A percentile compares a stretch with the other conserved stretches of the same genome.
These are phyloP conservation scores for Talaromyces rugulosus DNA, from an alignment of 2,329 filamentous ascomycete species.

Conservation along the genomic window DNA sequence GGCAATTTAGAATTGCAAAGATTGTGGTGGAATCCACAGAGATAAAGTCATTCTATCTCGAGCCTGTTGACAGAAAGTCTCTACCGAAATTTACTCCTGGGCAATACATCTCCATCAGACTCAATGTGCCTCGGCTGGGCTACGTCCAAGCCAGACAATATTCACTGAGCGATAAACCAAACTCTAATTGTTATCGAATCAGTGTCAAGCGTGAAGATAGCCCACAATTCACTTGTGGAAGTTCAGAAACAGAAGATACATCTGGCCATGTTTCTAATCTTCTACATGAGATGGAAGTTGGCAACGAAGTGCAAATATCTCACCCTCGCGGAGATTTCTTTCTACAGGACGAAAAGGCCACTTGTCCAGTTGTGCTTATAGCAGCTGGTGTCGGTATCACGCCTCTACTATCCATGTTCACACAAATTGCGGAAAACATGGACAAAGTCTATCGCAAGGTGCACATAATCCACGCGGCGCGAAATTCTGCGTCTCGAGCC, in stretches of 20 bases:
- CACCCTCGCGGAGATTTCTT: conserved; percentile 28
- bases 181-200: neutral
- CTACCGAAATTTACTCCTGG: conserved; percentile 55
- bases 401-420: conserved; percentile 55
- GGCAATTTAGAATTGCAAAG: conserved; percentile 58
- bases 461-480: conserved; percentile 1
- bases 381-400: conserved; percentile 56
- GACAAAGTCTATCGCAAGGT: neutral
- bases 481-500: neutral
- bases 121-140: conserved; percentile 53
- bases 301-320: neutral
- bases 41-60: conserved; percentile 62
- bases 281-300: neutral
- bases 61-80: conserved; percentile 51
- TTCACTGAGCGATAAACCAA: neutral
- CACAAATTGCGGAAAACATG: conserved; percentile 32
- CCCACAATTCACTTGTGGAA: conserved; percentile 31
- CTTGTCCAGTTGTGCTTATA: conserved; percentile 51
- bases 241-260: conserved; percentile 28
- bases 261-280: neutral
- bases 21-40: conserved; percentile 62
- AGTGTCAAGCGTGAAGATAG: conserved; percentile 2
- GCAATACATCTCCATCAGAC: conserved; percentile 62
- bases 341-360: conserved; percentile 39
- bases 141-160: conserved; percentile 43